Base-by-base conservation (phyloP, 345 rosid genomes). In the Excoecaria agallocha region DNA sequence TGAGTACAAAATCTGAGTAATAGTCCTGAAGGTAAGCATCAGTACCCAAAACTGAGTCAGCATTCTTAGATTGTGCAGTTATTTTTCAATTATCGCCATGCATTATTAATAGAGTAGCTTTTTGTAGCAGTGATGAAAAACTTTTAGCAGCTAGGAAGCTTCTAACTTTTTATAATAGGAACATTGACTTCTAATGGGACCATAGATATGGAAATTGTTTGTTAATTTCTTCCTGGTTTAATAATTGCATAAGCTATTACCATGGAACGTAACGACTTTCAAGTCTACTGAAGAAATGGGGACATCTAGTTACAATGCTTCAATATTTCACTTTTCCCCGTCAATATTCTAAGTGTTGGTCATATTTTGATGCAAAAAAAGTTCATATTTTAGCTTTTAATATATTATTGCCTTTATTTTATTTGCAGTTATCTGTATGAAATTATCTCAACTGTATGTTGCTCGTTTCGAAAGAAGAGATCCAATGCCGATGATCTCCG, bases 1-100 rank as follows among this genome's bases (percentile, higher is more conserved):
- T 12, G 95, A 94, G 81, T 92, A 89, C 79, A 84, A 78, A 76
- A 83, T 62, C 78, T 92, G 73, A 90, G 68, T 60, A 17, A 71
- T 38, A 13, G 39, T 46, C 73, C 10, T 48, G 24, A 72, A 83
- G 87, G 92, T 88, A 77, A 77, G 60, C 57, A 12, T 13, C 43
- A 8, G 30, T 70, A 17, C 38, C 69, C 65, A 41, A 70, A 70
- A 63, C 43, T 5, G 55, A 35, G 62, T 4, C 24, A 30, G 1
- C 49, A 45, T 17, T 48, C 20, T 37, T 69, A 35, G 55, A 25
- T 43, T 74, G 52, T 52, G 43, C 12, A 4, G 38, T 51, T 25
- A 25, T 49, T 49, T 39, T 13, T 9, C 20, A 13, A 48, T 17
- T 52, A 52, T 37, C 24, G 6, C 55, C 54, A 43, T 19, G 30